Conservation (phyloP, 2,329 filamentous ascomycete genomes). For the Trichophyton rubrum region DNA sequence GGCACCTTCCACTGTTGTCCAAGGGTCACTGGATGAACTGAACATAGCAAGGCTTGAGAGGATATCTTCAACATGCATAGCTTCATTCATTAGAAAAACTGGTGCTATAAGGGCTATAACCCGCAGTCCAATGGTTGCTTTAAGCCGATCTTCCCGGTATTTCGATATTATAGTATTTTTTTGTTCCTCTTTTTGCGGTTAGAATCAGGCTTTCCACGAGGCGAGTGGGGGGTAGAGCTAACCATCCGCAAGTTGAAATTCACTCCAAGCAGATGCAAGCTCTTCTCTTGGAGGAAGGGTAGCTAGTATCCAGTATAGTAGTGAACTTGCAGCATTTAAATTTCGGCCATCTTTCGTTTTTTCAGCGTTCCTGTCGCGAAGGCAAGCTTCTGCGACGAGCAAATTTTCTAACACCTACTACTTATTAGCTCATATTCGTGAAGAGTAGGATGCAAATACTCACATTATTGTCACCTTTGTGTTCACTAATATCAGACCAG, state of each 20-base stretch:
- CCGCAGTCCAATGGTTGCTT: slow-evolving; percentile 21
- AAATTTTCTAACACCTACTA: slow-evolving; percentile 24
- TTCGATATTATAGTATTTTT: slow-evolving; percentile 7
- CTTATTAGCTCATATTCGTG: background rate
- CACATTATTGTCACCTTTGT: slow-evolving; percentile 13
- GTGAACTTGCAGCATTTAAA: slow-evolving; percentile 14
- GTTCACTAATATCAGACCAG: slow-evolving; percentile 22
- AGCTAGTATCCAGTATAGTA: slow-evolving; percentile 24
- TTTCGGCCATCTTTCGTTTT: slow-evolving; percentile 16
- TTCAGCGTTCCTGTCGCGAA: slow-evolving; percentile 14
- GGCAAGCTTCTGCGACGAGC: slow-evolving; percentile 18
- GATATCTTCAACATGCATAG: slow-evolving; percentile 17
- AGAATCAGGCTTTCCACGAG: background rate
- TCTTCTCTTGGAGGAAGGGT: slow-evolving; percentile 23
- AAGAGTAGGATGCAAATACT: slow-evolving; percentile 14
- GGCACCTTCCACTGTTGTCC: slow-evolving; percentile 21
- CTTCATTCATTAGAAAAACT: slow-evolving; percentile 15
- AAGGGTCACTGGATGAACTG: slow-evolving; percentile 23
- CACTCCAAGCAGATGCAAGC: slow-evolving; percentile 22
- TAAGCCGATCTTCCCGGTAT: slow-evolving; percentile 19
- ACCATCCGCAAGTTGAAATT: slow-evolving; percentile 15
- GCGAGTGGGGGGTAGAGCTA: background rate
- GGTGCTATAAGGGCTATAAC: slow-evolving; percentile 17
- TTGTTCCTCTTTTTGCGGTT: background rate
- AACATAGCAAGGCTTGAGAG: slow-evolving; percentile 25